These are phyloP conservation scores for Thelephora ganbajun DNA, from an alignment of 768 basidiomycete species.

Conservation along the genomic window DNA sequence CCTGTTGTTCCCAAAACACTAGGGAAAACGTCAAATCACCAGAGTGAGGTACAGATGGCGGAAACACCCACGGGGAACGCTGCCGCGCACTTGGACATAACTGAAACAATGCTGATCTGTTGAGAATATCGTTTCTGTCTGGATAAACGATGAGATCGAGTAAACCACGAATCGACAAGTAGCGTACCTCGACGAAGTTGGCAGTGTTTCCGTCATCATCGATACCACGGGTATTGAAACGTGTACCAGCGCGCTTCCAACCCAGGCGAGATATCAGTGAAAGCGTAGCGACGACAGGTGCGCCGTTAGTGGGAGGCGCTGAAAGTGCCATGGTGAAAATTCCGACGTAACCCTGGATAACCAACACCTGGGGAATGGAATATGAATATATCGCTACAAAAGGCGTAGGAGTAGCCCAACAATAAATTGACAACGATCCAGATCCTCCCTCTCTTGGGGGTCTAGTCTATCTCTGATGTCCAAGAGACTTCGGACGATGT, in stretches of 20 bases:
- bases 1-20: conserved; percentile 99
- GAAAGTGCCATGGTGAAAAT: conserved; percentile 67
- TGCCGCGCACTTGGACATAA: conserved; percentile 89
- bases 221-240: conserved; percentile 93
- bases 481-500: conserved; percentile 72
- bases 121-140: conserved; percentile 87
- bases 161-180: background rate
- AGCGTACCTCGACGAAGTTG: conserved; percentile 84
- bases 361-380: conserved; percentile 42
- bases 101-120: conserved; percentile 82
- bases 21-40: conserved; percentile 5
- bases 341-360: conserved; percentile 90
- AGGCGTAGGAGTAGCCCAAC: conserved; percentile 28
- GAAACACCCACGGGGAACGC: conserved; percentile 70
- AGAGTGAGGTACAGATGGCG: background rate
- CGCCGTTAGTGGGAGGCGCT: conserved; percentile 60
- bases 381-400: background rate
- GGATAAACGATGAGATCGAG: conserved; percentile 3
- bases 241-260: conserved; percentile 91
- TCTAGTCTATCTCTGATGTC: conserved; percentile 79
- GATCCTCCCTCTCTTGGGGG: conserved; percentile 45
- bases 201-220: conserved; percentile 93
- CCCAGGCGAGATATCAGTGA: conserved; percentile 79
- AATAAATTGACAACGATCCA: conserved; percentile 78
- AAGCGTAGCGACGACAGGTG: conserved; percentile 59